These are phyloP conservation scores for Coemansia sp. DNA, from an alignment of 192 early-diverging fungal species.

Conservation along the genomic window DNA sequence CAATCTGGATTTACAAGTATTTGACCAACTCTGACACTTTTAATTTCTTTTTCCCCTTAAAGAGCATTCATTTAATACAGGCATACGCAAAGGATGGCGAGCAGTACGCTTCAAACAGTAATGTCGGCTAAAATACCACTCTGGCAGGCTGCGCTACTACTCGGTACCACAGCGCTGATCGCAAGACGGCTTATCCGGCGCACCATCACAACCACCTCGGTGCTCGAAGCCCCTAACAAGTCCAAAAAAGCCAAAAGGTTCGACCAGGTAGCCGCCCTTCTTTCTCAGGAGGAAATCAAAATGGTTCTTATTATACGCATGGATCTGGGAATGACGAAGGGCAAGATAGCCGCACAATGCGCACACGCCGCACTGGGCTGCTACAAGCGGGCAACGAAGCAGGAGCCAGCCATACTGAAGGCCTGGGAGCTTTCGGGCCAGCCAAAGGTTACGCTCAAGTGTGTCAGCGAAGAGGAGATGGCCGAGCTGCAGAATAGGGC, in stretches of 20 bases:
- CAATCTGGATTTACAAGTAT: too few species aligned
- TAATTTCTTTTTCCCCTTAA: background rate
- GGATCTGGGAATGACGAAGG: constrained; percentile 93
- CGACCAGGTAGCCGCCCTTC: background rate
- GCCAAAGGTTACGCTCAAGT: constrained; percentile 85
- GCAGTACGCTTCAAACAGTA: constrained; percentile 6
- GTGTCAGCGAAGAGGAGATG: constrained; percentile 72
- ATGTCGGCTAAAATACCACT: constrained; percentile 20
- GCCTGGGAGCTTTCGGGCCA: constrained; percentile 81
- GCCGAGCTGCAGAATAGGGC: constrained; percentile 32
- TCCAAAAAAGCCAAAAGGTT: background rate
- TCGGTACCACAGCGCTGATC: constrained; percentile 24
- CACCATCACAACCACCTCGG: background rate
- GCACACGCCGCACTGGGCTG: constrained; percentile 88
- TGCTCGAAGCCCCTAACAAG: background rate
- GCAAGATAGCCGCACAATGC: constrained; percentile 94
- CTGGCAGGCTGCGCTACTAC: constrained; percentile 22
- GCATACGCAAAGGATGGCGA: background rate
- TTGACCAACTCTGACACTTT: background rate
- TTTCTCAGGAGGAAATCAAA: constrained; percentile 30
- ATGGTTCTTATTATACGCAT: constrained; percentile 81
- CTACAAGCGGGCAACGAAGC: constrained; percentile 62
- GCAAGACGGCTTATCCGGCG: constrained; percentile 12
- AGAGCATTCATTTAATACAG: background rate
- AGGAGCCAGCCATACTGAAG: constrained; percentile 49